Base-by-base conservation (phyloP, 2,329 filamentous ascomycete genomes). In the Cladosporium sp. region DNA sequence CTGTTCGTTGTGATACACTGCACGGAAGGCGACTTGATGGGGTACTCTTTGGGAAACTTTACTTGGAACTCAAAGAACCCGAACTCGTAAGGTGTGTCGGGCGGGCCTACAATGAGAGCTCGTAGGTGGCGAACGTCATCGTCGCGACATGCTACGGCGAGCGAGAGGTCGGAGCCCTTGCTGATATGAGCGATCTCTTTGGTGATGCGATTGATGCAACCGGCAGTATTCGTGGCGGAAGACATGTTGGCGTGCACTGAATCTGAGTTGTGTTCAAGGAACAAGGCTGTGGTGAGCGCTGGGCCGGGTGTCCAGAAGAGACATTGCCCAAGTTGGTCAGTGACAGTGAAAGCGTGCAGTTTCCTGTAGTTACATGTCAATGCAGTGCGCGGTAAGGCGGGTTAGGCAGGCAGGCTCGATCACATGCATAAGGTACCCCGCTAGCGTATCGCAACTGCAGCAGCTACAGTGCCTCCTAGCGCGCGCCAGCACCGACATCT, bases 71-170 rank as follows among this genome's bases (percentile, higher is more conserved):
- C 92, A 71, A 96, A 97, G 76, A 97, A 97, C 3, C 94, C 94
- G 70, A 95, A 97, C 74, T 97, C 92, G 74, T 99, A 99, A 0
- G 93, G 92, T 0, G 92, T 96, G 67, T 94, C 92, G 64, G 93
- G 91, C 22, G 94, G 93, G 0, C 94, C 94, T 65, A 97, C 85
- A 68, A 97, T 93, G 63, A 97, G 75, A 51, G 92, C 91, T 71
- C 86, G 88, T 51, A 97, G 88, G 71, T 90, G 88, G 58, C 92
- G 88, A 61, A 97, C 90, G 73, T 99, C 92, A 66, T 86, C 82
- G 74, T 97, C 94, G 54, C 89, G 83, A 71, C 89, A 96, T 59
- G 90, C 89, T 51, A 97, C 92, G 11, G 90, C 90, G 63, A 97
- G 83, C 30, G 92, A 96, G 36, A 97, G 81, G 74, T 97, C 92